Percentiles rank a stretch among this genome's conserved stretches.
These are phyloP conservation scores for Phlebiopsis gigantea DNA, from an alignment of 768 basidiomycete species.

Conservation along the genomic window DNA sequence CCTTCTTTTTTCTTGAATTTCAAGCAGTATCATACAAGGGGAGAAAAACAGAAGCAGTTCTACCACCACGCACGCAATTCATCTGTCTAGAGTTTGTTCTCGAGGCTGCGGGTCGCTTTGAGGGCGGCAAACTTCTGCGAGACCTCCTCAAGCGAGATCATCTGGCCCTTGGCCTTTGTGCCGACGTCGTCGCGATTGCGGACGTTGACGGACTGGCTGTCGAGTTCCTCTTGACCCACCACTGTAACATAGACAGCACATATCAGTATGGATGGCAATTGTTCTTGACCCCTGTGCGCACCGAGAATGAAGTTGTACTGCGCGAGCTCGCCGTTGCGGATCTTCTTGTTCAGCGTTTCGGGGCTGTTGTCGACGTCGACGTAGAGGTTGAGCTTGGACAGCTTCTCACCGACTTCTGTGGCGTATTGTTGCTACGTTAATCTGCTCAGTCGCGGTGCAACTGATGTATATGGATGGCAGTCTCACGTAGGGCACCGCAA, in stretches of 20 bases:
- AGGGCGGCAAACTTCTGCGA: conserved; percentile 64
- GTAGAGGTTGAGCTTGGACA: conserved; percentile 69
- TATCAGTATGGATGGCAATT: too few species aligned
- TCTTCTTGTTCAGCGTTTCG: conserved; percentile 94
- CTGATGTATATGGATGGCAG: background rate
- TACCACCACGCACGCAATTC: too few species aligned
- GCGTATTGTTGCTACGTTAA: conserved; percentile 80
- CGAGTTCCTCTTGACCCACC: conserved; percentile 90
- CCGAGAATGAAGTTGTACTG: conserved; percentile 98
- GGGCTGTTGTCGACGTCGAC: conserved; percentile 91
- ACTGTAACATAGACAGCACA: conserved; percentile 55
- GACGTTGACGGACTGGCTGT: conserved; percentile 85
- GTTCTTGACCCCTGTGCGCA: conserved; percentile 36
- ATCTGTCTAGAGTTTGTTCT: conserved; percentile 48
- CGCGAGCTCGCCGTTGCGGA: conserved; percentile 93
- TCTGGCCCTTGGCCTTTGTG: conserved; percentile 75
- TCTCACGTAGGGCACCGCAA: conserved; percentile 83
- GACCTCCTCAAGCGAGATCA: conserved; percentile 66
- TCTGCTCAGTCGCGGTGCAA: background rate
- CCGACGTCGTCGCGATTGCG: conserved; percentile 93
- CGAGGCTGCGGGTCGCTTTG: conserved; percentile 51
- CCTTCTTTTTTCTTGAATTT: background rate
- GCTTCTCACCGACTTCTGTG: conserved; percentile 63
- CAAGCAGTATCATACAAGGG: background rate
- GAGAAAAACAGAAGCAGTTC: background rate